Base-by-base conservation (phyloP, 2,329 filamentous ascomycete species). In the Tolypocladium amazonense region DNA sequence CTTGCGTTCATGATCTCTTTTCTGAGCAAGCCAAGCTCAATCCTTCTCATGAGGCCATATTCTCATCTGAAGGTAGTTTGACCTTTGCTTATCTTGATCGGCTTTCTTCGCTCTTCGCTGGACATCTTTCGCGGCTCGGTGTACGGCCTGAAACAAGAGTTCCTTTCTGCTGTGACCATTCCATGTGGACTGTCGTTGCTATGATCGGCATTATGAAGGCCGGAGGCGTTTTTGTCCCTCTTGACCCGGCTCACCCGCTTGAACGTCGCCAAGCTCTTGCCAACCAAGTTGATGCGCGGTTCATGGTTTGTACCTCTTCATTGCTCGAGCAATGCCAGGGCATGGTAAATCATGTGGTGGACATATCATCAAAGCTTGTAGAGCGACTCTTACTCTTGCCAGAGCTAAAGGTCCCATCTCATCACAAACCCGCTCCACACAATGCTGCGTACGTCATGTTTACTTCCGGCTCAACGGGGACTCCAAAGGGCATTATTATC, bases 21-120 rank as follows among this genome's bases (percentile, higher is more conserved):
- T 69, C 69, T 5, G 69, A 72, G 18, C 71, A 72, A 56, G 74
- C 74, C 20, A 61, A 59, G 20, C 64, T 64, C 41, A 64, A 68
- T 2, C 74, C 76, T 0, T 58, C 65, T 20, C 66, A 68, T 14
- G 63, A 67, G 5, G 76, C 77, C 23, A 70, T 78, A 35, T 65
- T 74, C 56, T 75, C 76, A 2, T 78, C 75, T 75, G 76, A 79
- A 59, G 76, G 76, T 23, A 62, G 66, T 56, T 71, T 76, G 59
- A 76, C 75, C 14, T 78, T 77, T 59, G 59, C 66, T 52, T 69
- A 78, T 33, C 66, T 77, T 2, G 73, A 77, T 55, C 61, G 63
- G 0, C 65, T 71, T 23, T 76, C 77, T 0, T 72, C 71, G 39
- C 62, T 66, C 0, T 67, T 78, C 18, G 76, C 76, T 7, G 64